A percentile compares a stretch with the other conserved stretches of the same genome.
These are phyloP conservation scores for Piromyces finnis DNA, from an alignment of 192 early-diverging fungal species.

Conservation along the genomic window DNA sequence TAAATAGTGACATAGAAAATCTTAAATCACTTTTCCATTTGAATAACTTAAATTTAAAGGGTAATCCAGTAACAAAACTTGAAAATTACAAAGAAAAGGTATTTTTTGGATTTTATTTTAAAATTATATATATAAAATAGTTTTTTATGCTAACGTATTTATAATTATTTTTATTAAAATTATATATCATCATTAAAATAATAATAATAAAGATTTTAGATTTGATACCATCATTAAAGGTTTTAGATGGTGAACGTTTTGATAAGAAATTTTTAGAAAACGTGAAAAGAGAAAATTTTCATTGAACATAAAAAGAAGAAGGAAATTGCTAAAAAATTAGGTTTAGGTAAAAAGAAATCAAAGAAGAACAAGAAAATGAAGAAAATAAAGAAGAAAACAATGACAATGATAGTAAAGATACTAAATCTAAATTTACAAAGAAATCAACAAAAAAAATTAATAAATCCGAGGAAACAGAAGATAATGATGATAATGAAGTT, in stretches of 20 bases:
- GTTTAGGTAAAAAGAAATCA: conserved; percentile 3
- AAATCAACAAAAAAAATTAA: conserved; percentile 4
- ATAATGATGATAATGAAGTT: not conserved
- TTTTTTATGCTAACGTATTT: no score
- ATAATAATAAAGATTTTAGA: conserved; percentile 34
- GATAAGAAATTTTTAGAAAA: conserved; percentile 48
- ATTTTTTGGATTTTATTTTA: no score
- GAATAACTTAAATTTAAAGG: conserved; percentile 50
- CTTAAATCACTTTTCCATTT: conserved; percentile 27
- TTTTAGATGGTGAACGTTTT: conserved; percentile 57
- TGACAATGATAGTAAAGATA: not conserved
- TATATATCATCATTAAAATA: no score
- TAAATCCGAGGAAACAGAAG: not conserved
- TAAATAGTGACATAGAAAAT: conserved; percentile 23
- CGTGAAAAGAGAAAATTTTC: conserved; percentile 38
- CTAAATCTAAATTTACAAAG: conserved; percentile 4
- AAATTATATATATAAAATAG: no score
- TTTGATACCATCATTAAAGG: conserved; percentile 37
- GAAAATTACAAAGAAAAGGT: conserved; percentile 35
- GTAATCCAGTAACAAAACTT: conserved; percentile 35
- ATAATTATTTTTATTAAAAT: no score
- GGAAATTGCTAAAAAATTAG: conserved; percentile 22
- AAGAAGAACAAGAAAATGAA: conserved; percentile 10
- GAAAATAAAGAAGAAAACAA: conserved; percentile 1
- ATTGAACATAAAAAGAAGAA: conserved; percentile 15